These are phyloP conservation scores for Trypanosomatidae sp. DNA, from an alignment of 208 protist species.

Conservation along the genomic window DNA sequence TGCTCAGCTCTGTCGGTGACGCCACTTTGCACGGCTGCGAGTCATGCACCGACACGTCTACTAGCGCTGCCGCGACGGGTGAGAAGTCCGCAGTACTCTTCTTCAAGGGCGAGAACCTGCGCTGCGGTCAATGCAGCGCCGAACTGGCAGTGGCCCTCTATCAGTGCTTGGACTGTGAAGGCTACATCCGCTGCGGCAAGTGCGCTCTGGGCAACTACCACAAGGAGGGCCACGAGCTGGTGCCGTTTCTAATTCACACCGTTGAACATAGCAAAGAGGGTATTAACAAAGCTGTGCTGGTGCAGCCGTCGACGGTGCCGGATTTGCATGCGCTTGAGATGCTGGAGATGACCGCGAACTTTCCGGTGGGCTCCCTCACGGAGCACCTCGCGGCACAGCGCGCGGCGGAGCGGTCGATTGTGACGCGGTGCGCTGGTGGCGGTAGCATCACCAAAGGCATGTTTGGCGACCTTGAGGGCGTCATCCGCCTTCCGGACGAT, in stretches of 20 bases:
- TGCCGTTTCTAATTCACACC: slow-evolving; percentile 61
- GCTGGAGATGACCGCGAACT: slow-evolving; percentile 75
- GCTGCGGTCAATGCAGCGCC: slow-evolving; percentile 59
- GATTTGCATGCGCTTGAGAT: slow-evolving; percentile 70
- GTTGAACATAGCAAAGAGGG: slow-evolving; percentile 46
- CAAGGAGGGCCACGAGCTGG: slow-evolving; percentile 50
- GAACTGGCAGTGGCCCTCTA: slow-evolving; percentile 66
- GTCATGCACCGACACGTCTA: slow-evolving; percentile 22
- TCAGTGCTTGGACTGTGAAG: slow-evolving; percentile 49
- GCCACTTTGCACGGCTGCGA: slow-evolving; percentile 13
- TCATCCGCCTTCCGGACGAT: slow-evolving; percentile 25
- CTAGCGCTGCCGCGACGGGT: slow-evolving; percentile 8
- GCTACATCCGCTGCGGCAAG: slow-evolving; percentile 76
- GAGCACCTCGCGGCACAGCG: slow-evolving; percentile 30
- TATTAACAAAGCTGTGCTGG: slow-evolving; percentile 38
- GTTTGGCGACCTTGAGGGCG: slow-evolving; percentile 24
- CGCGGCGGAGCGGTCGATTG: slow-evolving; percentile 26
- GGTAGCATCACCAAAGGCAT: slow-evolving; percentile 20
- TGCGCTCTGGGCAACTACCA: slow-evolving; percentile 66
- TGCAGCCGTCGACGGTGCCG: slow-evolving; percentile 48
- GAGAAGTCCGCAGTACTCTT: slow-evolving; percentile 30
- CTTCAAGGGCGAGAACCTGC: slow-evolving; percentile 45
- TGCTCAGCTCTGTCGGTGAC: slow-evolving; percentile 26
- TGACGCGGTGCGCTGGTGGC: slow-evolving; percentile 14
- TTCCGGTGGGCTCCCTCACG: slow-evolving; percentile 59